These are phyloP conservation scores for Moricandia arvensis DNA, from an alignment of 345 rosid genomes.

Conservation along the genomic window DNA sequence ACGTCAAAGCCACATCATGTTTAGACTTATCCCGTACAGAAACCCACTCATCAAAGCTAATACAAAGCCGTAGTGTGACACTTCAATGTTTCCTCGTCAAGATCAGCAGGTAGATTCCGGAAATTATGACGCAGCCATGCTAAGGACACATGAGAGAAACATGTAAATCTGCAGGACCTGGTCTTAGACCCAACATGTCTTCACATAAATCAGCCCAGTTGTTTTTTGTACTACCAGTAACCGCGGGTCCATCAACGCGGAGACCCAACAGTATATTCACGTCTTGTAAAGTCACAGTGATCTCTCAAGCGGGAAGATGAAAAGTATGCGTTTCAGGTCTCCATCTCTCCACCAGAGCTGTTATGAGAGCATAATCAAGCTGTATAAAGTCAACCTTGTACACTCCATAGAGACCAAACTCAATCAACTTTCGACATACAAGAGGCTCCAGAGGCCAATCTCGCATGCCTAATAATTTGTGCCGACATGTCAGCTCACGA, in stretches of 20 bases:
- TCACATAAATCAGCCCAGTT: conserved; percentile 44
- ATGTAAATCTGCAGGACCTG: conserved; percentile 39
- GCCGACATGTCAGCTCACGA: conserved; percentile 39
- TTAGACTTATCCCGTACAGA: conserved; percentile 41
- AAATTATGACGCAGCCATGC: conserved; percentile 41
- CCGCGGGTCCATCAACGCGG: neutral
- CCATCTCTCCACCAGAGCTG: conserved; percentile 85
- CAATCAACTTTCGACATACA: conserved; percentile 37
- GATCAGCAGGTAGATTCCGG: conserved; percentile 32
- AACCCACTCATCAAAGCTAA: conserved; percentile 43
- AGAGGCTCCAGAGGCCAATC: conserved; percentile 40
- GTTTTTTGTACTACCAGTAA: conserved; percentile 47
- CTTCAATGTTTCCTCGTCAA: conserved; percentile 36
- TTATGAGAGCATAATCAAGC: conserved; percentile 63
- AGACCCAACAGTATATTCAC: conserved; percentile 68
- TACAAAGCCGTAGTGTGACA: conserved; percentile 38
- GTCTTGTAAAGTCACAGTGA: conserved; percentile 60
- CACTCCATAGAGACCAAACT: conserved; percentile 45
- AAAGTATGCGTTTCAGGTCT: conserved; percentile 73
- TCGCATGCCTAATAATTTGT: conserved; percentile 40
- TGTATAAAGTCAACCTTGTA: conserved; percentile 71
- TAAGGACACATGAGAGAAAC: conserved; percentile 40
- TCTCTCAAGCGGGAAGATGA: conserved; percentile 73
- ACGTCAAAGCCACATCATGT: conserved; percentile 42
- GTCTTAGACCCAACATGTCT: conserved; percentile 37